Evolutionary conservation across 2,329 filamentous ascomycete species (phyloP), one percentile per base, ranked within the genome.

Genomic region (Ophiostoma novo-ulmi): DNA sequence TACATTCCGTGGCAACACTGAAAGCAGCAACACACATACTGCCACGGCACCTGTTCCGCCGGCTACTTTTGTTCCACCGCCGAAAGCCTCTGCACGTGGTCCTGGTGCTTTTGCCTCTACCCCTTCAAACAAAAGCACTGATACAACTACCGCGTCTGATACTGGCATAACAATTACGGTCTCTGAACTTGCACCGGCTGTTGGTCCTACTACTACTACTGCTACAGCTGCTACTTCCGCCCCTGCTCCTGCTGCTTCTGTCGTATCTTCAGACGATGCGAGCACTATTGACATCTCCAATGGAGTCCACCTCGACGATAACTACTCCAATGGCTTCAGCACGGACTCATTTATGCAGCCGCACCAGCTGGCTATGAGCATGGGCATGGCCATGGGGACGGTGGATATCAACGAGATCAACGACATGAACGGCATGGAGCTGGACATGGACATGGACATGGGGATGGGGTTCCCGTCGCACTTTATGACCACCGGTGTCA

Each of bases 311-410:
- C 31, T 58, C 17, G 26, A 55, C 31, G 38, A 31, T 39, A 35
- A 14, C 6, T 22, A 22, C 35, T 36, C 14, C 11, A 38, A 67
- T 38, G 26, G 68, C 61, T 64, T 58, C 0, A 36, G 69, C 5
- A 66, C 61, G 0, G 64, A 66, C 38, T 41, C 64, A 10, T 72
- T 73, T 4, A n/a, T 70, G 68, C 67, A 72, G 14, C 70, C 73
- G 17, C 73, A 73, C 70, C 73, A 73, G 17, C 76, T 83, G 5
- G 81, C 81, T 5, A 77, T 83, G 75, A 80, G 80, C 2, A 79
- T 83, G 77, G 80, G 82, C 67, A 76, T 82, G 22, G 80, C 79
- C 35, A 77, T 83, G 13, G 81, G 80, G 72, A 71, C 72, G 39
- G n/a, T 61, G 8, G 52, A 58, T 26, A 58, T 58, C 20, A 58